Evolutionary conservation across 805 yeast genomes (phyloP).

Genomic region (Tanozyma kutaoensis): DNA sequence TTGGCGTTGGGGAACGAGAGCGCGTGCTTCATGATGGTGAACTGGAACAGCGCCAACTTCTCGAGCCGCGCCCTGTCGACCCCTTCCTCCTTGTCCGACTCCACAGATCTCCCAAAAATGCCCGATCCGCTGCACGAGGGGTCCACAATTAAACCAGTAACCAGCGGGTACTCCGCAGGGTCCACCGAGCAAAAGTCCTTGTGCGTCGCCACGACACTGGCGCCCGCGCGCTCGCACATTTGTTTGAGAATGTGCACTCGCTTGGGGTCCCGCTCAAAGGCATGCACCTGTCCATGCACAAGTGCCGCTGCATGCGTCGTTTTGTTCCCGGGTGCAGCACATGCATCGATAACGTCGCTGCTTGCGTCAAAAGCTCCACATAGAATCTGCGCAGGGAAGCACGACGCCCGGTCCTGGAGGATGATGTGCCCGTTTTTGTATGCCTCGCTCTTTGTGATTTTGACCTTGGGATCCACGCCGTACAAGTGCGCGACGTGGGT

Average conservation of each 20-base stretch:
- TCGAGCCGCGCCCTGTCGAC: slow-evolving; percentile 38
- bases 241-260: slow-evolving; percentile 57
- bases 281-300: slow-evolving; percentile 40
- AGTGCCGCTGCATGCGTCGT: slow-evolving; percentile 83
- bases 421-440: slow-evolving; percentile 70
- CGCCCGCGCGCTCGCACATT: slow-evolving; percentile 65
- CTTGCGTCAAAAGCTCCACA: slow-evolving; percentile 34
- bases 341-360: slow-evolving; percentile 70
- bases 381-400: slow-evolving; percentile 85
- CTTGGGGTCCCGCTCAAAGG: slow-evolving; percentile 76
- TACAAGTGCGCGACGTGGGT: slow-evolving; percentile 59
- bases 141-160: slow-evolving; percentile 79
- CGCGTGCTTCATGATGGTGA: slow-evolving; percentile 80
- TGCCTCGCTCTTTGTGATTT: slow-evolving; percentile 50
- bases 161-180: slow-evolving; percentile 46
- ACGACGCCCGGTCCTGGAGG: slow-evolving; percentile 93
- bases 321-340: slow-evolving; percentile 98
- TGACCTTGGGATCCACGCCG: slow-evolving; percentile 72
- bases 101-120: slow-evolving; percentile 77
- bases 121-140: slow-evolving; percentile 99
- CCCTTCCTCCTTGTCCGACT: slow-evolving; percentile 32
- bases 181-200: slow-evolving; percentile 55
- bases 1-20: slow-evolving; percentile 63
- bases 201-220: slow-evolving; percentile 28
- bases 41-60: slow-evolving; percentile 78